Conservation (phyloP, 2,329 filamentous ascomycete genomes). For the Phialophora verrucosa region DNA sequence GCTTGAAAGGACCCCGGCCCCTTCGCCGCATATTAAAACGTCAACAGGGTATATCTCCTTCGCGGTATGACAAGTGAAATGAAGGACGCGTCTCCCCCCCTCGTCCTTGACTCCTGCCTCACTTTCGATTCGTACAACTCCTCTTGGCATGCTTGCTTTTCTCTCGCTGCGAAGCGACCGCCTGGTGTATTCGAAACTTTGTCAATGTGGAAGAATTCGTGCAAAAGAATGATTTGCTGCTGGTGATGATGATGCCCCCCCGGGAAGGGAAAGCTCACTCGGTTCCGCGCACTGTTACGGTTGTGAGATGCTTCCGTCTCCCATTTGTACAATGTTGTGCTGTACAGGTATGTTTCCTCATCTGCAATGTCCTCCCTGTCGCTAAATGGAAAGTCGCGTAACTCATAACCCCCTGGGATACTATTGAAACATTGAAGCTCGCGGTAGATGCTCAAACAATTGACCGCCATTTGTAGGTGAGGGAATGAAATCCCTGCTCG, state of each 20-base stretch:
- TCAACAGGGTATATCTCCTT: slow-evolving; percentile 14
- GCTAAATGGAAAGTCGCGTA: not conserved
- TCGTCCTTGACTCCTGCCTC: not conserved
- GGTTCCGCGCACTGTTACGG: not conserved
- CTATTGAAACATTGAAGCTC: slow-evolving; percentile 3
- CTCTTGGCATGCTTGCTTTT: slow-evolving; percentile 5
- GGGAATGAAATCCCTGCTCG: not conserved
- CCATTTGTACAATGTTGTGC: slow-evolving; percentile 16
- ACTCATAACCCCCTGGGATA: slow-evolving; percentile 17
- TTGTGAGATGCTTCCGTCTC: slow-evolving; percentile 3
- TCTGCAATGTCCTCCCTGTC: not conserved
- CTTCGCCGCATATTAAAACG: slow-evolving; percentile 9
- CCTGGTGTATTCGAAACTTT: slow-evolving; percentile 17
- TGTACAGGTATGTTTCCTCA: slow-evolving; percentile 12
- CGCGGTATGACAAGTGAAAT: slow-evolving; percentile 13
- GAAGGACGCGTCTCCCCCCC: not conserved
- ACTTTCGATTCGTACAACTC: not conserved
- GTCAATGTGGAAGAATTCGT: not conserved
- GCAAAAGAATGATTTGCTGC: not conserved
- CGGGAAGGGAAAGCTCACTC: not conserved
- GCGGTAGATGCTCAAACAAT: slow-evolving; percentile 10
- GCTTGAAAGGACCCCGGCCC: slow-evolving; percentile 11
- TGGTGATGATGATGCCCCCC: not conserved
- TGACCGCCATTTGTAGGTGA: not conserved
- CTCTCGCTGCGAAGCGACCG: slow-evolving; percentile 23